Conservation (phyloP, 192 early-diverging fungal genomes). For the Backusella tarrabulga region DNA sequence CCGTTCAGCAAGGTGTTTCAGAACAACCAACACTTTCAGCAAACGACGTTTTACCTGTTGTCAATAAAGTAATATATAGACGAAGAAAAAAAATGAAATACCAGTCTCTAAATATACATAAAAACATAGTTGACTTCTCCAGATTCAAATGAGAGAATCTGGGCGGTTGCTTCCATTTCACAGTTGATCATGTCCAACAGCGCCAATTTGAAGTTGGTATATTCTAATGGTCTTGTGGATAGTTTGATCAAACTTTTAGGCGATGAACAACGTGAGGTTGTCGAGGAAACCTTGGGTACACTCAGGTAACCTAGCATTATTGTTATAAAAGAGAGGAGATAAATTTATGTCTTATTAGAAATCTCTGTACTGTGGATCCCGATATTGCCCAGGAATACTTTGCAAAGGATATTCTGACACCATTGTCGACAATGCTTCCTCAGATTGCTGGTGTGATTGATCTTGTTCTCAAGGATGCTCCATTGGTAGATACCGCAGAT, state of each 20-base stretch:
- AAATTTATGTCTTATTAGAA: conserved; percentile 38
- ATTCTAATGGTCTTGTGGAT: conserved; percentile 67
- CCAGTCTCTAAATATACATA: neutral
- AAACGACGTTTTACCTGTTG: conserved; percentile 25
- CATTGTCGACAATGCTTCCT: conserved; percentile 47
- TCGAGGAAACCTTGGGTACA: conserved; percentile 72
- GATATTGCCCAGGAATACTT: conserved; percentile 59
- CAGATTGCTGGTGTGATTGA: conserved; percentile 35
- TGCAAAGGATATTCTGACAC: conserved; percentile 52
- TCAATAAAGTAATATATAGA: conserved; percentile 18
- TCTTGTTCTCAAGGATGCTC: conserved; percentile 31
- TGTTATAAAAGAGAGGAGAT: neutral
- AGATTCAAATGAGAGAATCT: conserved; percentile 75
- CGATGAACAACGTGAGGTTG: conserved; percentile 69
- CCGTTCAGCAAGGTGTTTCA: neutral
- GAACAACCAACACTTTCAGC: conserved; percentile 3
- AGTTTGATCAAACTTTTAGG: conserved; percentile 71
- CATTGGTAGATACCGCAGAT: conserved; percentile 34
- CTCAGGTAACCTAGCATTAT: conserved; percentile 42
- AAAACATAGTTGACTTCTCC: conserved; percentile 55
- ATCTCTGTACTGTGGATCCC: conserved; percentile 53
- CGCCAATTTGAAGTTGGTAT: conserved; percentile 67
- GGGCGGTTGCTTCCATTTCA: conserved; percentile 86
- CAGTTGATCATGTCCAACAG: conserved; percentile 70
- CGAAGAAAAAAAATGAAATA: neutral